These are phyloP conservation scores for Cotoneaster glaucophyllus DNA, from an alignment of 306 rosid species.

Conservation along the genomic window DNA sequence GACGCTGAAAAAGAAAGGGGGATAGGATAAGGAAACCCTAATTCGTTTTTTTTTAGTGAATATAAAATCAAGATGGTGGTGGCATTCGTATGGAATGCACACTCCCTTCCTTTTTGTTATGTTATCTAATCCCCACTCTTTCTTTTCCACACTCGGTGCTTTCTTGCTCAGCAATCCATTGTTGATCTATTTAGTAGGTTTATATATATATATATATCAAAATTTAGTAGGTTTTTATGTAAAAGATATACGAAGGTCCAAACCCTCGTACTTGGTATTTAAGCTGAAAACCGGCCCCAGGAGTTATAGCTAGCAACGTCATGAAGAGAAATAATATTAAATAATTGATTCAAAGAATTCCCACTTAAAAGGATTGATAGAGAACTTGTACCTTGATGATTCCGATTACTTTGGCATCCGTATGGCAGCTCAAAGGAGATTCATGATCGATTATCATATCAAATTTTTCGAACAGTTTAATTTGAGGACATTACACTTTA, in stretches of 20 bases:
- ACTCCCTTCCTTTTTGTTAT: slow-evolving; percentile 50
- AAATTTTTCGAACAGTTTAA: background rate
- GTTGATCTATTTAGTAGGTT: background rate
- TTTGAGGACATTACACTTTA: background rate
- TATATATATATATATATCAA: background rate
- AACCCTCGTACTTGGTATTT: background rate
- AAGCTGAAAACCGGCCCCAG: background rate
- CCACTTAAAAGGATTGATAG: background rate
- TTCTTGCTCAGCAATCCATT: slow-evolving; percentile 76
- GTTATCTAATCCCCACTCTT: slow-evolving; percentile 39
- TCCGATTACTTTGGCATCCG: background rate
- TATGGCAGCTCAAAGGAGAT: background rate
- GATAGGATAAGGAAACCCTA: background rate
- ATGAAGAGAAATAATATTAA: no score
- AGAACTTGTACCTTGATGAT: background rate
- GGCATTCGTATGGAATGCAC: slow-evolving; percentile 67
- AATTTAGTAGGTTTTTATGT: background rate
- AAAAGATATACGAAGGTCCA: background rate
- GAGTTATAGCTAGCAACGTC: background rate
- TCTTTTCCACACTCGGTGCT: slow-evolving; percentile 29
- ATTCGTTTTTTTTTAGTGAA: background rate
- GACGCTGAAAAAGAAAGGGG: background rate
- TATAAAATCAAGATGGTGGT: slow-evolving; percentile 38
- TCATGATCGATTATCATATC: background rate
- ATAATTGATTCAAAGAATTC: background rate